phyloP scores from a whole-genome alignment of 2,329 filamentous ascomycete genomes.

The Aureobasidium melanogenum region DNA sequence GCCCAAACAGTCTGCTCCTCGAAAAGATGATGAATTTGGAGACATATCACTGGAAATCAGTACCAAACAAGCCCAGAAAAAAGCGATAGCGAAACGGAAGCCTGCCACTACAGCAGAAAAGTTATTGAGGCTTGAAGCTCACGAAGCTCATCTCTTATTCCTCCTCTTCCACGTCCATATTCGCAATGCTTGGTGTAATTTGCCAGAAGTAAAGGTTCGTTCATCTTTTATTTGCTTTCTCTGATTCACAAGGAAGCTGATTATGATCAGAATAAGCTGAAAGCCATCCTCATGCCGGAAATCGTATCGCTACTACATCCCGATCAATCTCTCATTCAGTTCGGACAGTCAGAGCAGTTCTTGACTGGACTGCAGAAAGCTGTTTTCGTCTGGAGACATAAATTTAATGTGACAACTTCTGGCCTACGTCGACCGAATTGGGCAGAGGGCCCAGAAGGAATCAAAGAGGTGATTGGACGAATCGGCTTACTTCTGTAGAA shows the following conservation, averaged over 20 bases:
- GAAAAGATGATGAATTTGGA: conserved; percentile 23
- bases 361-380: conserved; percentile 68
- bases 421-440: conserved; percentile 66
- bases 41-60: conserved; percentile 35
- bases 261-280: conserved; percentile 39
- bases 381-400: conserved; percentile 56
- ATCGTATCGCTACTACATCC: conserved; percentile 61
- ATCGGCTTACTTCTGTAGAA: conserved; percentile 1
- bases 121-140: conserved; percentile 60
- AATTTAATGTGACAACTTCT: conserved; percentile 61
- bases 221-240: not conserved
- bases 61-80: conserved; percentile 24
- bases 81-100: conserved; percentile 36
- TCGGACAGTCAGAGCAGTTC: conserved; percentile 65
- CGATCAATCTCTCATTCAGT: conserved; percentile 58
- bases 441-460: conserved; percentile 54
- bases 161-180: conserved; percentile 67
- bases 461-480: conserved; percentile 13
- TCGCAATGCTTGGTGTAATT: conserved; percentile 83
- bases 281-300: conserved; percentile 56
- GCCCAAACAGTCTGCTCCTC: conserved; percentile 17
- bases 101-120: conserved; percentile 49
- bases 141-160: conserved; percentile 79
- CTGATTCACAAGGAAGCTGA: not conserved
- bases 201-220: conserved; percentile 14